Evolutionary conservation across 2,329 filamentous ascomycete genomes (phyloP).

Genomic region (Aureobasidium musti): DNA sequence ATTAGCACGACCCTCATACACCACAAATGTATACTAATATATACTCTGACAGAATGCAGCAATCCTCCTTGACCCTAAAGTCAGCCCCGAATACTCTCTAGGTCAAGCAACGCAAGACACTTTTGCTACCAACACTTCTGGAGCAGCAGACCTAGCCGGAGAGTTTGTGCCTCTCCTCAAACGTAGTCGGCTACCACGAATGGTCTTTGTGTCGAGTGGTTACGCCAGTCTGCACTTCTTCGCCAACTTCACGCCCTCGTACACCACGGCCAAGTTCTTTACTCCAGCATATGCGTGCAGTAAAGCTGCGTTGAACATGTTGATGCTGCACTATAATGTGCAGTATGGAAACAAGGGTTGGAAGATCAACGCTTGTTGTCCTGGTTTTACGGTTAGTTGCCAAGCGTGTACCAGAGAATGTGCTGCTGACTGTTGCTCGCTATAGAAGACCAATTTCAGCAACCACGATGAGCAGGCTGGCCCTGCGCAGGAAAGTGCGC

Average conservation of each 20-base stretch:
- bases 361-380: slow-evolving; percentile 48
- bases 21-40: background rate
- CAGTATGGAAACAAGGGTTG: slow-evolving; percentile 40
- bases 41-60: background rate
- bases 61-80: background rate
- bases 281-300: slow-evolving; percentile 40
- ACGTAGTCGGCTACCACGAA: slow-evolving; percentile 48
- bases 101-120: background rate
- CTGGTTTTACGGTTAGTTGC: slow-evolving; percentile 40
- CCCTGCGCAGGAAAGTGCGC: background rate
- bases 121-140: slow-evolving; percentile 50
- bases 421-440: background rate
- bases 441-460: background rate
- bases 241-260: slow-evolving; percentile 48
- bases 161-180: slow-evolving; percentile 51
- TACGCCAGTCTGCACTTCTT: slow-evolving; percentile 37
- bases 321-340: slow-evolving; percentile 49
- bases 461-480: background rate
- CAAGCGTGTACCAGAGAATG: background rate
- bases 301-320: slow-evolving; percentile 49
- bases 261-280: background rate
- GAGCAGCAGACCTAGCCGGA: slow-evolving; percentile 48
- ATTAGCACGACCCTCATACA: background rate
- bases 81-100: background rate
- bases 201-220: slow-evolving; percentile 55